A percentile compares a stretch with the other conserved stretches of the same genome.
phyloP scores from a whole-genome alignment of 352 stramenopile genomes.

The Phytophthora tentaculata region DNA sequence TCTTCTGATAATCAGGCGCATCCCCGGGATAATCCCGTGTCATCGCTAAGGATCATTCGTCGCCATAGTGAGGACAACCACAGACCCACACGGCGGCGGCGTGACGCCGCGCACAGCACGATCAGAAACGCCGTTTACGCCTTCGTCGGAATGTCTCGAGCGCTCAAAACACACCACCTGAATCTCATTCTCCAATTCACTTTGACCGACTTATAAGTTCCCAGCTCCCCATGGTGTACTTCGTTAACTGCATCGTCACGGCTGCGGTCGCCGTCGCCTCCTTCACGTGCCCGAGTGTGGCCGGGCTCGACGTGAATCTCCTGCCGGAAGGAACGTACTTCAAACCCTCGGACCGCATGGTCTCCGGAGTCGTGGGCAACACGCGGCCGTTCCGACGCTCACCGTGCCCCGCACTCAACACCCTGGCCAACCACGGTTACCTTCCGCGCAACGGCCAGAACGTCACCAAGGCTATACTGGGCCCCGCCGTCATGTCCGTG shows the following conservation, averaged over 20 bases:
- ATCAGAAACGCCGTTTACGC: too few species aligned
- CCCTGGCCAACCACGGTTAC: constrained; percentile 64
- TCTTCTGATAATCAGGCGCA: background rate
- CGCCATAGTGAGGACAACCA: background rate
- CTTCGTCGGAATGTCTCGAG: background rate
- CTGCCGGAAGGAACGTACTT: constrained; percentile 44
- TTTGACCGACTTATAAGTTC: too few species aligned
- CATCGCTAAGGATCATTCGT: constrained; percentile 3
- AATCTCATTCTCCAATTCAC: constrained; percentile 36
- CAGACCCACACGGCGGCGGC: too few species aligned
- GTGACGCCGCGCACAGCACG: too few species aligned
- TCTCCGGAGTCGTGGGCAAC: constrained; percentile 38
- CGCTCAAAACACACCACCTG: constrained; percentile 15
- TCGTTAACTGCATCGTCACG: constrained; percentile 25
- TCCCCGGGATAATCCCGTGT: too few species aligned
- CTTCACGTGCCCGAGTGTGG: constrained; percentile 8
- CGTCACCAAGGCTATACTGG: constrained; percentile 38
- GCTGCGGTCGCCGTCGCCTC: constrained; percentile 2
- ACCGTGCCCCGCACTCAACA: constrained; percentile 61
- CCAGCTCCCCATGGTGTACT: constrained; percentile 32
- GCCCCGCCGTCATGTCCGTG: constrained; percentile 34
- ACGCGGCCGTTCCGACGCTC: constrained; percentile 39
- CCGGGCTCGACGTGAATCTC: constrained; percentile 29
- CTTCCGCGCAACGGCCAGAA: constrained; percentile 56
- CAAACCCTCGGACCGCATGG: constrained; percentile 28